phyloP scores from a whole-genome alignment of 225 moss, liverwort and hornwort genomes.

The Climacium dendroides region DNA sequence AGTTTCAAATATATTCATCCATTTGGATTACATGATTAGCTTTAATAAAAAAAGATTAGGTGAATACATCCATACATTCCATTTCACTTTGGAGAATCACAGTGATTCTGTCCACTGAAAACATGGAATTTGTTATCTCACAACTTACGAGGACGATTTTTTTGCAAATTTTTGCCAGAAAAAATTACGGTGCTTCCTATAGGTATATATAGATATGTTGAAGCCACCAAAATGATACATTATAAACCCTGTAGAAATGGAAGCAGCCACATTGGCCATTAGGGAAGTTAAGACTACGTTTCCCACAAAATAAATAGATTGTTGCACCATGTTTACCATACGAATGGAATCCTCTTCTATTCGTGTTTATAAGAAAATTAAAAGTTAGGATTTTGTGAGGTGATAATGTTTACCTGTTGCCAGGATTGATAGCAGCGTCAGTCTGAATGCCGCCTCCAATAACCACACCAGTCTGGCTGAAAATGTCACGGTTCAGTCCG shows the following conservation, averaged over 20 bases:
- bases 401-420: constrained; percentile 29
- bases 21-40: not conserved
- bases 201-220: not conserved
- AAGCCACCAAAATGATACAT: not conserved
- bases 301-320: not conserved
- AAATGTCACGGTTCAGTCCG: constrained; percentile 59
- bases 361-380: not conserved
- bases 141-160: not conserved
- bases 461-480: constrained; percentile 55
- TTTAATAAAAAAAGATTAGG: not conserved
- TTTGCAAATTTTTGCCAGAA: not conserved
- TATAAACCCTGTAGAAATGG: not conserved
- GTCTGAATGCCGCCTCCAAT: constrained; percentile 66
- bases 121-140: not conserved
- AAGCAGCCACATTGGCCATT: not conserved
- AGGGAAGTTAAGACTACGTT: not conserved
- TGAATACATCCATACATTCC: not conserved
- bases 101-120: not conserved
- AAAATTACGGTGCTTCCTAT: not conserved
- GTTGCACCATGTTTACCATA: not conserved
- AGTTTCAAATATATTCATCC: not conserved
- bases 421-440: constrained; percentile 67
- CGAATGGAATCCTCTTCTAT: not conserved
- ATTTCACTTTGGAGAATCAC: not conserved
- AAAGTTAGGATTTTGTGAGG: not conserved